phyloP scores from a whole-genome alignment of 192 early-diverging fungal species.

The Backusella australiensis region DNA sequence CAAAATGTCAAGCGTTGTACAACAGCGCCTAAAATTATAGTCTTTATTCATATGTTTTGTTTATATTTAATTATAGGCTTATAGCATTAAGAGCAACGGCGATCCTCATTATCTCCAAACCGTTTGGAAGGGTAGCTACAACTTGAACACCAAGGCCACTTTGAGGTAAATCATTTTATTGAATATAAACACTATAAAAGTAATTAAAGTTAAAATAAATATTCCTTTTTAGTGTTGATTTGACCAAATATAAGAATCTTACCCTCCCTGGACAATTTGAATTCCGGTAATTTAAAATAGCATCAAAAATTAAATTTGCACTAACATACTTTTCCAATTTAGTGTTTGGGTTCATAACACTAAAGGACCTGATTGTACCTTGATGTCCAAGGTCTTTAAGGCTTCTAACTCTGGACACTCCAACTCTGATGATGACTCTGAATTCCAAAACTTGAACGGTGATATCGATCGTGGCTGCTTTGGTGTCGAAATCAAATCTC shows the following conservation, averaged over 20 bases:
- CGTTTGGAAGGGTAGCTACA: conserved; percentile 34
- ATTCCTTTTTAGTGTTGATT: conserved; percentile 22
- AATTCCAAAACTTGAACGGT: conserved; percentile 10
- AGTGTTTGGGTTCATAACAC: conserved; percentile 33
- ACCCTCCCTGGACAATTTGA: conserved; percentile 36
- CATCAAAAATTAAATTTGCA: not conserved
- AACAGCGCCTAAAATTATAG: not conserved
- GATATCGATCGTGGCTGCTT: conserved; percentile 37
- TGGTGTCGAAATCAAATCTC: conserved; percentile 23
- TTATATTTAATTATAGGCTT: conserved; percentile 18
- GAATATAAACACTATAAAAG: not conserved
- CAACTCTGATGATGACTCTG: conserved; percentile 22
- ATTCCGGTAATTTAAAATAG: conserved; percentile 27
- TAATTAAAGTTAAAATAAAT: not conserved
- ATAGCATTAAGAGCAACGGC: conserved; percentile 24
- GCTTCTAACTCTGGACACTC: conserved; percentile 16
- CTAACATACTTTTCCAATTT: not conserved
- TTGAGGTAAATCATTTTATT: conserved; percentile 16
- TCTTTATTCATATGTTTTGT: not conserved
- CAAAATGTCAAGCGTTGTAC: not conserved
- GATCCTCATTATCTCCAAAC: conserved; percentile 27
- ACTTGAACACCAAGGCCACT: conserved; percentile 28
- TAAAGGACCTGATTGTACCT: conserved; percentile 32
- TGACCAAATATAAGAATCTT: conserved; percentile 29
- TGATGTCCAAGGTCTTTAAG: conserved; percentile 38